These are phyloP conservation scores for Fusarium sp. DNA, from an alignment of 2,329 filamentous ascomycete genomes.

Conservation along the genomic window DNA sequence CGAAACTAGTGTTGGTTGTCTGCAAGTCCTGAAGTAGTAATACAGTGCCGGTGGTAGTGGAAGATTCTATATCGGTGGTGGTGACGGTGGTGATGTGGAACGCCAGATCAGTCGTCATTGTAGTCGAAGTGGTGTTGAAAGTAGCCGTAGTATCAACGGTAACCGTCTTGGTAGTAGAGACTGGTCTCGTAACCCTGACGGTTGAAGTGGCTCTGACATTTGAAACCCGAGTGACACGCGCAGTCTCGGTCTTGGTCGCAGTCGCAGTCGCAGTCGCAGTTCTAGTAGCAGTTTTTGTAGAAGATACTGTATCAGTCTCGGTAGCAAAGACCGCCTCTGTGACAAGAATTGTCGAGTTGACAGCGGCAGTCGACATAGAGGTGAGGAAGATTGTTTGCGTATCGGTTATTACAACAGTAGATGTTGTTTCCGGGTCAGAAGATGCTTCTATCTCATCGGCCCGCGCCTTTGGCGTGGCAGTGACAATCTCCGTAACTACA, in stretches of 20 bases:
- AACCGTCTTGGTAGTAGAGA: background rate
- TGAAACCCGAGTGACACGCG: background rate
- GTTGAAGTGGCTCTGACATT: background rate
- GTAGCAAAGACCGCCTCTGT: background rate
- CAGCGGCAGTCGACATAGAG: background rate
- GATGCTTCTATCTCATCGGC: background rate
- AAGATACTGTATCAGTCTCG: background rate
- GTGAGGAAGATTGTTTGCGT: constrained; percentile 2
- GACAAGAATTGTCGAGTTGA: background rate
- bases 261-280: constrained; percentile 8
- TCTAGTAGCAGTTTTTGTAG: background rate
- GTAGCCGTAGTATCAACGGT: background rate
- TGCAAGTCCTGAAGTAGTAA: background rate
- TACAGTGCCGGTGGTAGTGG: background rate
- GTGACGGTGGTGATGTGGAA: background rate
- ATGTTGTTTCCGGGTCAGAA: background rate
- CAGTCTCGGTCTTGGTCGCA: background rate
- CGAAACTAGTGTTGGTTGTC: background rate
- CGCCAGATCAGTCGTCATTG: background rate
- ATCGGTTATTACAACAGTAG: background rate
- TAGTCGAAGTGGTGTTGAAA: background rate
- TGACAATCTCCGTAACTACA: background rate
- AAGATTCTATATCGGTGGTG: background rate
- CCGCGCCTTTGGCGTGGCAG: background rate
- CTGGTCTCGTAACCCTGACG: background rate